Evolutionary conservation across 345 rosid species (phyloP), one percentile per base, ranked within the genome.

Genomic region (Aurinia saxatilis): DNA sequence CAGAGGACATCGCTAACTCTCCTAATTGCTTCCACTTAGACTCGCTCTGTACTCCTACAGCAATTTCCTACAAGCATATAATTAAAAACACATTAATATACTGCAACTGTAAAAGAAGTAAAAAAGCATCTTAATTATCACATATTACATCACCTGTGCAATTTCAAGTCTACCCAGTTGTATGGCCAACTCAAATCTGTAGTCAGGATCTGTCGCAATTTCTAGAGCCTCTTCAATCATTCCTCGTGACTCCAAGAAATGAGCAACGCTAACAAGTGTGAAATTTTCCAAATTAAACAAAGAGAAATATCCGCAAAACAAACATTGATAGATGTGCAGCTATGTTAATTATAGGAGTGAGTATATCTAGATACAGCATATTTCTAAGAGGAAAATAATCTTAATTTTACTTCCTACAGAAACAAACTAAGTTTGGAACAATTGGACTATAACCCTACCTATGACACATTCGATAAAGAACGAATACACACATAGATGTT

Each of bases 21-120:
- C 99, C 99, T 72, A 95, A 73, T 75, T 86, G 99, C 79, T 95
- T 90, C 99, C 99, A 95, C 65, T 95, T 95, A 37, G 95, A 84
- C 75, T 95, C 98, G 0, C 95, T 86, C 66, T 78, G 89, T 45
- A 75, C 98, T 72, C 83, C 91, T 39, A 50, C 56, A 15, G 99
- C 98, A 23, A 95, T 95, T 70, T 82, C 95, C 99, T 95, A 75
- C 48, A 79, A 42, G 31, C 33, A 59, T 35, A 52, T 23, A 53
- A 37, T 21, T 29, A 12, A 42, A 35, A 50, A 25, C 14, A 49
- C 5, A 10, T 57, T 44, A 34, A 50, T 5, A 49, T 57, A 36
- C n/a, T 37, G 50, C 54, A 14, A 40, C 44, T 1, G 50, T 5
- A 17, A 21, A 51, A 33, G 23, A 41, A 41, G 36, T 34, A 27